Evolutionary conservation across 495 filamentous ascomycete species (phyloP), one percentile per base, ranked within the genome.

Genomic region (Aspergillus kassunensis): DNA sequence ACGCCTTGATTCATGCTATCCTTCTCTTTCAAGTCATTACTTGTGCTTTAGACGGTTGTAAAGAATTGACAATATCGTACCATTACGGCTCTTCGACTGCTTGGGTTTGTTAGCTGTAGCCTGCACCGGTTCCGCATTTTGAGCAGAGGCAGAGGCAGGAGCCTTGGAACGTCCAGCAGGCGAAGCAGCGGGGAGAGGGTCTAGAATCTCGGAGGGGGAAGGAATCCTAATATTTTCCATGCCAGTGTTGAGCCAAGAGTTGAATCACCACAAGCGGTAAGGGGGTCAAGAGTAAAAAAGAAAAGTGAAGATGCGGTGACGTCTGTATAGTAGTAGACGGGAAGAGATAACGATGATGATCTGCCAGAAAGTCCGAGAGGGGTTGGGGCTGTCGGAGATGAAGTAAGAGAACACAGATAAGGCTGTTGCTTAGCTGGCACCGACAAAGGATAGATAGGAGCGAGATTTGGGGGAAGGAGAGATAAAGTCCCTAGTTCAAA

Each of bases 41-140:
- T 53, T 21, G 21, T n/a, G 30, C 18, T 19, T 19, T 21, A 10
- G 13, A 33, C 20, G 45, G 15, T 39, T 18, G n/a, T 53, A 48
- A 47, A 54, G 43, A 52, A 60, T 15, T 53, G 43, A 49, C 47
- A 36, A 43, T 55, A 61, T 68, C 78, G 52, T 82, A 89, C 87
- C 88, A 77, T 90, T 90, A 59, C 88, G 82, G 68, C 87, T 90
- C 63, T 91, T 91, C 42, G 84, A 87, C 68, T 90, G 88, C 58
- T 90, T 91, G 7, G 82, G 82, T 59, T 87, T 90, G 25, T 63
- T 63, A 51, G 63, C 59, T 42, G 39, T 21, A 43, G 55, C 50
- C 54, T 59, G 58, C 49, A 53, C 61, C n/a, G 66, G 61, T 37
- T 55, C 53, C 48, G 64, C 61, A 55, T 58, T 66, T 54, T 64